Base-by-base conservation (phyloP, 257 asterid genomes). In the Penstemon davidsonii region DNA sequence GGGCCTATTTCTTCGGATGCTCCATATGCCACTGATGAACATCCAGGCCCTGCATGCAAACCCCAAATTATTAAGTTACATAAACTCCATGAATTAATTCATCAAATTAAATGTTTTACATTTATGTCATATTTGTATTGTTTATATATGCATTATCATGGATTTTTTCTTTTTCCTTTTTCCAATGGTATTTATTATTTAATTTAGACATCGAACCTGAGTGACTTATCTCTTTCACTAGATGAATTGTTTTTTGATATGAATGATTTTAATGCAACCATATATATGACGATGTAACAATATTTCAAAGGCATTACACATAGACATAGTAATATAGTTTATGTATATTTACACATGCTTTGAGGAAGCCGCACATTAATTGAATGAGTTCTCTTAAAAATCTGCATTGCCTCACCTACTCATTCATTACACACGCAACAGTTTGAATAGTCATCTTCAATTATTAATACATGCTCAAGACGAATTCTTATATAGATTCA, bases 1-100 rank as follows among this genome's bases (percentile, higher is more conserved):
- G 96, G 98, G 45, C 98, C 98, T 5, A 91, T 77, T 82, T 91
- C 98, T 72, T 91, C 95, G 1, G 98, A 87, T 72, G 95, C 98
- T 13, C 96, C 98, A 72, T 89, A 91, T 18, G 94, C 98, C 45
- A 89, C 82, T 2, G 98, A 91, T 51, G 98, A 91, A 77, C 98
- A 91, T 11, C 98, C 98, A 0, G 96, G 98, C 36, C 98, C 98
- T 91, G 89, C 82, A 82, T 19, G 8, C 4, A 58, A 18, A 44
- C 4, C 33, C 40, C 79, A 79, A 15, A 1, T 49, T 49, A 9
- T 49, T 25, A 25, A 25, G 33, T 25, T 25, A 2, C 33, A 25
- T 25, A 25, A 25, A 25, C 33, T 25, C 15, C 11, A 10, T 49
- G 15, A 49, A 6, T 49, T 49, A 9, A 45, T 15, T 2, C 11